These are phyloP conservation scores for Coprinopsis marcescibilis DNA, from an alignment of 768 basidiomycete genomes.

Conservation along the genomic window DNA sequence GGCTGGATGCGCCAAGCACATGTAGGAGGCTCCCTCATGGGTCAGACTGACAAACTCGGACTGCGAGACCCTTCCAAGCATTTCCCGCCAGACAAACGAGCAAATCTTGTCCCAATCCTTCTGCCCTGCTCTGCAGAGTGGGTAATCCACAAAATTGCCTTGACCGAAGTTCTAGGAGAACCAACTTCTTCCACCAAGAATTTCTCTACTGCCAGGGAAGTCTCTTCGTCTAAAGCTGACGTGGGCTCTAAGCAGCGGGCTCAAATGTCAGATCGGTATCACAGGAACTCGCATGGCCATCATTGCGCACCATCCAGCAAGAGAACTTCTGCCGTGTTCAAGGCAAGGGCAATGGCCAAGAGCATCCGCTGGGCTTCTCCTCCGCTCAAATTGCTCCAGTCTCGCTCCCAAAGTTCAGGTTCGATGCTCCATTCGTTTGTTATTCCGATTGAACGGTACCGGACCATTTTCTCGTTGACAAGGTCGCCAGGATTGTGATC, in stretches of 20 bases:
- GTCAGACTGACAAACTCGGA: background rate
- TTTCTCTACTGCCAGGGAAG: conserved; percentile 62
- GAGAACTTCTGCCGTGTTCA: conserved; percentile 72
- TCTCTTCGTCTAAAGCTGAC: conserved; percentile 73
- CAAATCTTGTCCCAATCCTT: conserved; percentile 66
- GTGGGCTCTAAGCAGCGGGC: conserved; percentile 68
- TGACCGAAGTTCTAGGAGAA: conserved; percentile 42
- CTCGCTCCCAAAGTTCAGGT: conserved; percentile 65
- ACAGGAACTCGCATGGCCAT: background rate
- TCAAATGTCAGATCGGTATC: background rate
- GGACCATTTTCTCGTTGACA: conserved; percentile 18
- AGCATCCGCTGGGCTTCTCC: conserved; percentile 85
- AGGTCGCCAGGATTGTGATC: conserved; percentile 14
- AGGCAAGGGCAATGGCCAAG: conserved; percentile 65
- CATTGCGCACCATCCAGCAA: conserved; percentile 67
- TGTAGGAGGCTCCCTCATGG: background rate
- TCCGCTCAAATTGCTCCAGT: conserved; percentile 77
- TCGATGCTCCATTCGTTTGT: conserved; percentile 64
- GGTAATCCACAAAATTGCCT: conserved; percentile 84
- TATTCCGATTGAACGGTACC: conserved; percentile 40
- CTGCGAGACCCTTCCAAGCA: conserved; percentile 34
- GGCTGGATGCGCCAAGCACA: background rate
- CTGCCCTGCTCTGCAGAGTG: conserved; percentile 78
- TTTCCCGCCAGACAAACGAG: conserved; percentile 40
- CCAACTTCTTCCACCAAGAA: conserved; percentile 49